phyloP scores from a whole-genome alignment of 169 alveolate genomes.

The Plasmodium relictum region DNA sequence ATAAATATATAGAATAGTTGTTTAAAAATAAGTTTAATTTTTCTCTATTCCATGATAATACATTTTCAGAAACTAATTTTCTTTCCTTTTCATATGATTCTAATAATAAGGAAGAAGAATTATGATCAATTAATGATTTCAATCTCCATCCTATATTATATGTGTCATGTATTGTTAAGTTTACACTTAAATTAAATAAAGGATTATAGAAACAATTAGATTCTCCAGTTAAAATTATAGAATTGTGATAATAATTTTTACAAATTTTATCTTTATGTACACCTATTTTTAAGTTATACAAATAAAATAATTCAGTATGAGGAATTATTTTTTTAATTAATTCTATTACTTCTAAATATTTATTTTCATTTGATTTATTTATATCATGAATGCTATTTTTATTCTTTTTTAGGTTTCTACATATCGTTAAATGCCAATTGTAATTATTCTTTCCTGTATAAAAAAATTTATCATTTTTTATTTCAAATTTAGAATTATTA shows the following conservation, averaged over 20 bases:
- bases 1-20: not conserved
- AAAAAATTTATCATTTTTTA: not conserved
- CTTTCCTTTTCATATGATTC: constrained; percentile 40
- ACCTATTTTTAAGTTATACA: constrained; percentile 40
- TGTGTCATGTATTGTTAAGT: constrained; percentile 36
- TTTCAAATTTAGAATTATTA: constrained; percentile 16
- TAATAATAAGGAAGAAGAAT: constrained; percentile 7
- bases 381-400: not conserved
- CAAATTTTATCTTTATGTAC: constrained; percentile 42
- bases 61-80: constrained; percentile 29
- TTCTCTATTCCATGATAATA: constrained; percentile 47
- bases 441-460: constrained; percentile 7
- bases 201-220: constrained; percentile 55
- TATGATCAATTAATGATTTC: constrained; percentile 14
- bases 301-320: constrained; percentile 12
- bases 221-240: constrained; percentile 42
- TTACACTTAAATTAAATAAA: constrained; percentile 38
- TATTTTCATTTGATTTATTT: constrained; percentile 10
- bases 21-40: constrained; percentile 22
- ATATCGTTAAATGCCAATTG: constrained; percentile 59
- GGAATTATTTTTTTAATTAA: constrained; percentile 39
- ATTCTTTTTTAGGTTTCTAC: constrained; percentile 2
- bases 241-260: constrained; percentile 8
- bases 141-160: constrained; percentile 45
- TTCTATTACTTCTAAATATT: constrained; percentile 20